Evolutionary conservation across 305 asterid species (phyloP), one percentile per base, ranked within the genome.

Genomic region (Fraxinus platypoda): DNA sequence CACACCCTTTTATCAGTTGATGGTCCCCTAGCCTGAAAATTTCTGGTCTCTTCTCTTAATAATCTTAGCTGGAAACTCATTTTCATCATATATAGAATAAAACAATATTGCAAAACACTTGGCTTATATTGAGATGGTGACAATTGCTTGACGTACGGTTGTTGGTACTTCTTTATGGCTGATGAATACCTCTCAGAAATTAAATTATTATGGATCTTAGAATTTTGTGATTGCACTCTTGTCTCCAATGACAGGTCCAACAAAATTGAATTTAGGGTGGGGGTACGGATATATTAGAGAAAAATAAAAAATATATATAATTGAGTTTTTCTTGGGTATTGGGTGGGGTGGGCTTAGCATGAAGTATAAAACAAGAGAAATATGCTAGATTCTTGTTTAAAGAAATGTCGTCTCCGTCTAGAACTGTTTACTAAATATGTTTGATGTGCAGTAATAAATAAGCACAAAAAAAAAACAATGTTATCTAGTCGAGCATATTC

Each of bases 91-190:
- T 9, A 38, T 1, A 38, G 6, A 13, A 46, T 8, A 74, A 43
- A 31, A 52, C 46, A 12, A 31, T 13, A 80, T 8, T 54, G 74
- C 43, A 5, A 23, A 74, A 59, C 46, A 74, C 81, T 85, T 87
- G 89, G 87, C 84, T 85, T 84, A 73, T 83, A 82, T 81, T 77
- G 57, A 83, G 94, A 92, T 71, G 77, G 91, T 82, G 93, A 92
- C 92, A 88, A 88, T 80, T 91, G 91, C 91, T 87, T 85, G 79
- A 84, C n/a, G n/a, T n/a, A n/a, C 77, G 91, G 91, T 87, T 89
- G 92, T 87, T 89, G 92, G 86, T 87, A 84, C 91, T 88, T 88
- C 88, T 89, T 92, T 85, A 92, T 92, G 87, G 90, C 80, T 82
- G 91, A 85, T 86, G 80, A 81, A 77, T 86, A 83, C 90, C 30